Evolutionary conservation across 768 basidiomycete genomes (phyloP).

Genomic region (Daedalea quercina): DNA sequence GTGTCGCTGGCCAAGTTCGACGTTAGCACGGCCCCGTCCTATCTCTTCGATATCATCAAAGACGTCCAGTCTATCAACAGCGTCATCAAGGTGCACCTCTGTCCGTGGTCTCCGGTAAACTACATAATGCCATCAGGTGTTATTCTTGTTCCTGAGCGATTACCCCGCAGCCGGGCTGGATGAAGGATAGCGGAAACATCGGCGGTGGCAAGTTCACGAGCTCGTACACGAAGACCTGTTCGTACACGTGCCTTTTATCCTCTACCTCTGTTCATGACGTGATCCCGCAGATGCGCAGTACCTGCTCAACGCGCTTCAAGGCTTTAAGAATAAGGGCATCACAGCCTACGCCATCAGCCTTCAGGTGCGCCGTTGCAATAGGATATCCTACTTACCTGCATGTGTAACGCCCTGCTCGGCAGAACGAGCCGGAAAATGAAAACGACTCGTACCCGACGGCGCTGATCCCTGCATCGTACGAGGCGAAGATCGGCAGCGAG

Average conservation of each 20-base stretch:
- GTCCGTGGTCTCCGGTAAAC: slow-evolving; percentile 74
- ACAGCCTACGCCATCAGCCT: slow-evolving; percentile 57
- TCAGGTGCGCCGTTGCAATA: slow-evolving; percentile 25
- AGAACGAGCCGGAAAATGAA: slow-evolving; percentile 51
- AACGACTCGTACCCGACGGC: slow-evolving; percentile 68
- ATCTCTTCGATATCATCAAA: slow-evolving; percentile 53
- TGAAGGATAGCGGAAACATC: slow-evolving; percentile 65
- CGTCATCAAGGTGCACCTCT: slow-evolving; percentile 44
- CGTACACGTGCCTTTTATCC: slow-evolving; percentile 1
- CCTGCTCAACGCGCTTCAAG: slow-evolving; percentile 65
- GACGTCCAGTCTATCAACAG: slow-evolving; percentile 59
- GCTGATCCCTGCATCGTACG: slow-evolving; percentile 43
- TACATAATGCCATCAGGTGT: background rate
- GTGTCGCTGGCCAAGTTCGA: slow-evolving; percentile 52
- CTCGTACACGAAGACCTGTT: slow-evolving; percentile 41
- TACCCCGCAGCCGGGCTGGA: slow-evolving; percentile 62
- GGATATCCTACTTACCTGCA: background rate
- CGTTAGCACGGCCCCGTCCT: slow-evolving; percentile 50
- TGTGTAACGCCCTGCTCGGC: slow-evolving; percentile 7
- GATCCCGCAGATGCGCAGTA: slow-evolving; percentile 54
- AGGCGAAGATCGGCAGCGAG: slow-evolving; percentile 50
- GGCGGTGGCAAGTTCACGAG: slow-evolving; percentile 55
- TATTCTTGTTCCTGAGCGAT: too few species aligned
- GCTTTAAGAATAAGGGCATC: slow-evolving; percentile 56
- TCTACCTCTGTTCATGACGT: background rate